Base-by-base conservation (phyloP, 2,329 filamentous ascomycete genomes). In the Celoporthe dispersa region DNA sequence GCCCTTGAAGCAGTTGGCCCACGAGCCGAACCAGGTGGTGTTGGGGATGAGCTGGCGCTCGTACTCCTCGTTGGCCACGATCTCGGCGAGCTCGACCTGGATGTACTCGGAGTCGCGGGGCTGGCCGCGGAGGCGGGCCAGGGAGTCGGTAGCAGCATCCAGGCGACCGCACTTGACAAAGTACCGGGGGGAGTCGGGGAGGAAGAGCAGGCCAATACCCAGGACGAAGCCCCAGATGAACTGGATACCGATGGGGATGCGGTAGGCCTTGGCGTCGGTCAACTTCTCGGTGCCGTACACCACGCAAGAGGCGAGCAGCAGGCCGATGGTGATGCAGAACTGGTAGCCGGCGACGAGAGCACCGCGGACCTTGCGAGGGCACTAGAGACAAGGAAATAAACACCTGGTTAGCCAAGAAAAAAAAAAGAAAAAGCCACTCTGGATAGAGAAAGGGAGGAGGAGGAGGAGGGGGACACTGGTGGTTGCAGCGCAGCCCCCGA, bases 41-140 rank as follows among this genome's bases (percentile, higher is more conserved):
- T 85, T 80, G 73, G 91, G 91, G 70, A 92, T 90, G 70, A 91
- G 82, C 64, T 87, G 83, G 75, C 90, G 85, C 85, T 97, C 94
- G 79, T 95, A 94, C 82, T 93, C 92, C 81, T 95, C 88, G 85
- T 97, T 97, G 84, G 93, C 94, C 71, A 96, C 86, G 74, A 97
- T 93, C 83, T 97, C 94, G 59, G 91, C 88, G 61, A 97, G 86
- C 82, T 97, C 94, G 72, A 88, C 83, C 82, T 91, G 88, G 81
- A 97, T 90, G 80, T 88, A 94, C 73, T 91, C 87, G 31, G 92
- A 94, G 68, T 92, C 88, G 67, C 81, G 77, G 64, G 91, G 86
- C 83, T 97, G 92, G 71, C 92, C 92, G 78, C 94, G 92, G 41
- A 97, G 87, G 70, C 85, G 87, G 69, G 87, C 81, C 8, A 97